phyloP scores from a whole-genome alignment of 1,139 yeast species.

The Magnusiomyces clavatus region DNA sequence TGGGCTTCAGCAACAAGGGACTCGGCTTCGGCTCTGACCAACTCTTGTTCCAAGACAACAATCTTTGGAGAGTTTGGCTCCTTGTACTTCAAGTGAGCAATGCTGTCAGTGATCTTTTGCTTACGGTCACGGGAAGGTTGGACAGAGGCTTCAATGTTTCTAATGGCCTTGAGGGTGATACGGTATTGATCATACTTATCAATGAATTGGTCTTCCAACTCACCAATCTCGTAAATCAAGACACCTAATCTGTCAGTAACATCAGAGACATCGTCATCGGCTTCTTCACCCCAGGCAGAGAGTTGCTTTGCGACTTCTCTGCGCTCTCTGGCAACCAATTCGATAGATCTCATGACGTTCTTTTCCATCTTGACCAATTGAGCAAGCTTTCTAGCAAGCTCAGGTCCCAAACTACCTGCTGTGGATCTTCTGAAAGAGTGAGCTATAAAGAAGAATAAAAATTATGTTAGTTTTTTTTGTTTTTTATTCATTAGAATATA shows the following conservation, averaged over 20 bases:
- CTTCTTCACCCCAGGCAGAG: constrained; percentile 96
- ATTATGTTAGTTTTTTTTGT: too few relatives aligned
- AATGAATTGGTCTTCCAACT: constrained; percentile 93
- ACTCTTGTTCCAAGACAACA: constrained; percentile 90
- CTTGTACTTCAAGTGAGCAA: constrained; percentile 94
- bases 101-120: constrained; percentile 94
- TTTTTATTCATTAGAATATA: too few relatives aligned
- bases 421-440: constrained; percentile 75
- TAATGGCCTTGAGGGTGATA: constrained; percentile 85
- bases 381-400: constrained; percentile 82
- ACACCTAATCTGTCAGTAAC: constrained; percentile 97
- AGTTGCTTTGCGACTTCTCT: constrained; percentile 95
- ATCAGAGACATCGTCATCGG: constrained; percentile 94
- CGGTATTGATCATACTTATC: constrained; percentile 98
- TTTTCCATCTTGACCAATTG: constrained; percentile 92
- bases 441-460: constrained; percentile 44
- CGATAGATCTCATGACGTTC: constrained; percentile 89
- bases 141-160: constrained; percentile 94
- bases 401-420: constrained; percentile 94
- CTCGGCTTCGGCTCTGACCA: constrained; percentile 98
- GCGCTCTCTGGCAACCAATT: constrained; percentile 89
- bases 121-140: constrained; percentile 98
- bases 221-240: constrained; percentile 90
- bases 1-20: constrained; percentile 98
- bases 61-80: constrained; percentile 97